Percentiles rank a stretch among this genome's conserved stretches.
Conservation (phyloP, 2,329 filamentous ascomycete genomes). For the Microcera coccophila region DNA sequence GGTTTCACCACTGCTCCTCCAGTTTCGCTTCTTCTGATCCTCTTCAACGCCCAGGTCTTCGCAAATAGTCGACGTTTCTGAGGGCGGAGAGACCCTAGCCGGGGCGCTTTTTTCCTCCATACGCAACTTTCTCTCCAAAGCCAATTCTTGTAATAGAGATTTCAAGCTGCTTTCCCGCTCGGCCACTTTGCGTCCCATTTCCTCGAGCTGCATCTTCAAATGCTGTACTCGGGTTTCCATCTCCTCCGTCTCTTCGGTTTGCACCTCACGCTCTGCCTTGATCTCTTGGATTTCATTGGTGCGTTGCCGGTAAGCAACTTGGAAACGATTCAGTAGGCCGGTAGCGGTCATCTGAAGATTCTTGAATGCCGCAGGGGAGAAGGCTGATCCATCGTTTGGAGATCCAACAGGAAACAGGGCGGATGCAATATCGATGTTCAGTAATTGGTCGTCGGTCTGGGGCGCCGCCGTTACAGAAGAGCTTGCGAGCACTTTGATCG, state of each 20-base stretch:
- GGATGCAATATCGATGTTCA: slow-evolving; percentile 51
- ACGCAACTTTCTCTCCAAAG: slow-evolving; percentile 47
- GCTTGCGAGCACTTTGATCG: slow-evolving; percentile 32
- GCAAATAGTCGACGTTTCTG: slow-evolving; percentile 42
- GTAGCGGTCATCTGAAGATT: slow-evolving; percentile 57
- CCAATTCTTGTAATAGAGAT: slow-evolving; percentile 48
- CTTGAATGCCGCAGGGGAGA: slow-evolving; percentile 58
- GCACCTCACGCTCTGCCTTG: slow-evolving; percentile 50
- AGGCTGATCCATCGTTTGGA: slow-evolving; percentile 44
- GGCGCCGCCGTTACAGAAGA: slow-evolving; percentile 22
- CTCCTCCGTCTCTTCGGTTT: slow-evolving; percentile 55
- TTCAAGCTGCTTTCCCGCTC: slow-evolving; percentile 52
- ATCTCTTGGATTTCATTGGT: slow-evolving; percentile 49
- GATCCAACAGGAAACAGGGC: slow-evolving; percentile 49
- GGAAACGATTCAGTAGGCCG: slow-evolving; percentile 53
- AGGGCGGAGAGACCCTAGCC: slow-evolving; percentile 27
- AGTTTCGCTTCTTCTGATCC: slow-evolving; percentile 40
- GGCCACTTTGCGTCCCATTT: slow-evolving; percentile 50
- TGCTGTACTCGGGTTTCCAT: slow-evolving; percentile 49
- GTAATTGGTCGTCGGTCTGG: slow-evolving; percentile 51
- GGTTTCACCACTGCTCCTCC: slow-evolving; percentile 43
- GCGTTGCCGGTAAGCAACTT: slow-evolving; percentile 55
- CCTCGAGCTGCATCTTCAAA: slow-evolving; percentile 58
- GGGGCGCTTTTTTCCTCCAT: slow-evolving; percentile 30
- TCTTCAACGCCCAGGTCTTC: slow-evolving; percentile 55